Evolutionary conservation across 352 stramenopile species (phyloP).

Genomic region (Lagenidium sp.): DNA sequence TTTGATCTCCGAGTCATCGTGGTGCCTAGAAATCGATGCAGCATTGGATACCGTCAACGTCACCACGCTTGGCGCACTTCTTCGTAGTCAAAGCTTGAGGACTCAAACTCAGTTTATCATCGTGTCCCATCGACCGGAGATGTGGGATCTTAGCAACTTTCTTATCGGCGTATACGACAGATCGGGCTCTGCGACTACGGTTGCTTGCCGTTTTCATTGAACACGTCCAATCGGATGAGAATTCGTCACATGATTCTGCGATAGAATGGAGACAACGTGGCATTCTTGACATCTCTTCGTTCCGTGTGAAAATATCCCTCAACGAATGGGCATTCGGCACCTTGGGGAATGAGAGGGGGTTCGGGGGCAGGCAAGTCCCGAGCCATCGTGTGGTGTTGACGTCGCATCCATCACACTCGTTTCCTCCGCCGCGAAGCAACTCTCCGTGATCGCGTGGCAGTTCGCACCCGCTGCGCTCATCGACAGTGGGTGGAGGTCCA

Average conservation of each 20-base stretch:
- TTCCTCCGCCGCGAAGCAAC: no score
- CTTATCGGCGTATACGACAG: conserved; percentile 20
- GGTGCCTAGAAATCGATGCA: conserved; percentile 39
- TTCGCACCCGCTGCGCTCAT: no score
- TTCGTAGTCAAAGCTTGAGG: conserved; percentile 13
- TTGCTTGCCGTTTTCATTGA: conserved; percentile 18
- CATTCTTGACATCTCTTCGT: not conserved
- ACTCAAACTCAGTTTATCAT: conserved; percentile 23
- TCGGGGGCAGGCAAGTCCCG: no score
- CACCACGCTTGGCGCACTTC: conserved; percentile 13
- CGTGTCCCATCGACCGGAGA: conserved; percentile 26
- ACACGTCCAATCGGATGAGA: not conserved
- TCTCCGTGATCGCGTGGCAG: no score
- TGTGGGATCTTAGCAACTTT: conserved; percentile 17
- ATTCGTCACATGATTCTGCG: not conserved
- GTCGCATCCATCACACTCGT: no score
- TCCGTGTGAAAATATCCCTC: no score
- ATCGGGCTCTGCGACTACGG: conserved; percentile 15
- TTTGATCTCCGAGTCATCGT: not conserved
- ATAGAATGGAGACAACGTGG: conserved; percentile 2
- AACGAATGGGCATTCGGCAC: no score
- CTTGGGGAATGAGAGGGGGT: no score
- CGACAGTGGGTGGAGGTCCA: no score
- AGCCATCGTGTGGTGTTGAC: no score
- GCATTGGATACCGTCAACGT: conserved; percentile 28